Base-by-base conservation (phyloP, 1,284 basidiomycete genomes). In the Caloboletus inedulis region DNA sequence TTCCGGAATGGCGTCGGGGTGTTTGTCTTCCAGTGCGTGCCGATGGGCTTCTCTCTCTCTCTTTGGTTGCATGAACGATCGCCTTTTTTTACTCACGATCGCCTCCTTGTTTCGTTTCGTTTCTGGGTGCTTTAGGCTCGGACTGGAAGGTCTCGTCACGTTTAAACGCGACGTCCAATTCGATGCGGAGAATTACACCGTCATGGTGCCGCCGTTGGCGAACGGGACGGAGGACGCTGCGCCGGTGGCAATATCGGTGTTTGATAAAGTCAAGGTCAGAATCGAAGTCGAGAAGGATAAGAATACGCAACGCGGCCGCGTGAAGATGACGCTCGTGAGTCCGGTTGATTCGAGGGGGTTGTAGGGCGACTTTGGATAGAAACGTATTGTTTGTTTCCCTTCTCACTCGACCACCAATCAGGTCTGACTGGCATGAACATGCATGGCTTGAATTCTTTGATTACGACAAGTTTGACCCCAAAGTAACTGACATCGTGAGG, bases 1-100 rank as follows among this genome's bases (percentile, higher is more conserved):
- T 99, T 99, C 73, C 80, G 91, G 56, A 99, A 99, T 70, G 97
- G 97, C 0, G 70, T 99, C 9, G 91, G 93, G 9, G 96, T 99
- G 14, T 99, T 97, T 64, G 94, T 99, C 35, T 91, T 87, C 47
- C 86, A 89, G 94, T 98, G 64, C 66, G 89, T 79, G 4, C 14
- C 34, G 10, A 3, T 6, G 41, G 35, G 48, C 43, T 43, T 34
- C 50, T 39, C 6, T 7, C 4, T 10, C 10, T 29, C 29, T 47
- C 49, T 25, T 19, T 41, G 48, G 23, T 43, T 9, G 19, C 44
- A 25, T 23, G 10, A 25, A 19, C 21, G n/a, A 19, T 1, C n/a
- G 12, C 12, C 12, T 16, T 34, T n/a, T 2, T 12, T 21, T 13
- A n/a, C 30, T 59, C 34, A 59, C 4, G 35, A 18, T 6, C 1